phyloP scores from a whole-genome alignment of 805 yeast genomes.

The Saccharomycopsis schoenii region DNA sequence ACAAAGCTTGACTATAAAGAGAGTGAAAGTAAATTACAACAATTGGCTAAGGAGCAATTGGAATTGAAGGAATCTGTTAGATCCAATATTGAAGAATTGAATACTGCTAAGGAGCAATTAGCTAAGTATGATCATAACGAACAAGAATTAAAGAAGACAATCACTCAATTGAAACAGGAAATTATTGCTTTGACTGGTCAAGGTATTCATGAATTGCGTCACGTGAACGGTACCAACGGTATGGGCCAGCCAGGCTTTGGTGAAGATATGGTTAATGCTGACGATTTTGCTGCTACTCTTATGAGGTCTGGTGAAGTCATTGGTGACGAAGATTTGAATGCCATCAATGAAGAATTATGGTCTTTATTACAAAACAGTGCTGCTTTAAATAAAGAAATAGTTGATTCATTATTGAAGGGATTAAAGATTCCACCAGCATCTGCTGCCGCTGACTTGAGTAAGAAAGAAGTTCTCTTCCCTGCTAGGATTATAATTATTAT shows the following conservation, averaged over 20 bases:
- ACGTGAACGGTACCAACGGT: slow-evolving; percentile 12
- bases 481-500: slow-evolving; percentile 89
- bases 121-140: slow-evolving; percentile 53
- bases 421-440: slow-evolving; percentile 80
- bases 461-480: slow-evolving; percentile 91
- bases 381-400: slow-evolving; percentile 69
- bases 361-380: slow-evolving; percentile 61
- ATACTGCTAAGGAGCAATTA: slow-evolving; percentile 47
- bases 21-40: slow-evolving; percentile 51
- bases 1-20: slow-evolving; percentile 47
- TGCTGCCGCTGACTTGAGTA: slow-evolving; percentile 70
- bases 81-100: slow-evolving; percentile 51
- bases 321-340: slow-evolving; percentile 37
- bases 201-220: slow-evolving; percentile 11
- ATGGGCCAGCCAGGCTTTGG: slow-evolving; percentile 17
- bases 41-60: slow-evolving; percentile 50
- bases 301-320: slow-evolving; percentile 46
- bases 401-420: slow-evolving; percentile 77
- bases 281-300: slow-evolving; percentile 40
- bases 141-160: slow-evolving; percentile 53
- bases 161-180: slow-evolving; percentile 37
- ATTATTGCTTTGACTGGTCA: slow-evolving; percentile 31
- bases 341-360: slow-evolving; percentile 68
- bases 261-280: slow-evolving; percentile 21
- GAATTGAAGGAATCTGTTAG: slow-evolving; percentile 55